Conservation (phyloP, 1,139 yeast genomes). For the Taphrina communis region DNA sequence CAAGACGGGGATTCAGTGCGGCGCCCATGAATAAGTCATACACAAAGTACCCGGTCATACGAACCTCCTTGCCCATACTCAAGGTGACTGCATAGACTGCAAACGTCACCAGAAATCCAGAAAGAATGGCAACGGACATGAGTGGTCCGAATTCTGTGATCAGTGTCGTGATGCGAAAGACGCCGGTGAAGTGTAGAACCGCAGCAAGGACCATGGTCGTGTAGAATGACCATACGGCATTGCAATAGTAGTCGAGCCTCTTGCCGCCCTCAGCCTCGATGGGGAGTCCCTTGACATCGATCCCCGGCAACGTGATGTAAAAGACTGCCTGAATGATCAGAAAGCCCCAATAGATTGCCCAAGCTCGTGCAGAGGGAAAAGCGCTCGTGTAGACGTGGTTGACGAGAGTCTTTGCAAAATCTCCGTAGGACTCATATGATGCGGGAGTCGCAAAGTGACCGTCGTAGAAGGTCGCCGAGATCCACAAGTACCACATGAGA, state of each 20-base stretch:
- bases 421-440: conserved; percentile 55
- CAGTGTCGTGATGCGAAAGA: conserved; percentile 73
- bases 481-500: conserved; percentile 97
- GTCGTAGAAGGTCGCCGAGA: conserved; percentile 77
- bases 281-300: conserved; percentile 94
- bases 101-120: conserved; percentile 76
- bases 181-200: conserved; percentile 70
- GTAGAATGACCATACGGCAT: conserved; percentile 86
- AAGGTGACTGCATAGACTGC: conserved; percentile 60
- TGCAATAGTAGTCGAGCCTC: conserved; percentile 90
- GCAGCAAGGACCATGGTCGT: conserved; percentile 65
- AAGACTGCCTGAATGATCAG: conserved; percentile 72
- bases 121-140: conserved; percentile 85
- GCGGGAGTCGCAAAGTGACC: conserved; percentile 76
- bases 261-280: conserved; percentile 75
- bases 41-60: conserved; percentile 88
- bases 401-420: conserved; percentile 60
- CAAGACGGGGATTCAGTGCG: conserved; percentile 92
- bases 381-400: conserved; percentile 63
- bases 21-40: conserved; percentile 98
- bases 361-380: conserved; percentile 69
- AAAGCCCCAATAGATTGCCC: conserved; percentile 73
- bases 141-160: conserved; percentile 85
- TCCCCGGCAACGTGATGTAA: conserved; percentile 89
- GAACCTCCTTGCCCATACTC: conserved; percentile 61